Evolutionary conservation across 2,329 filamentous ascomycete species (phyloP), one percentile per base, ranked within the genome.

Genomic region (Exophiala phaeomuriformis): DNA sequence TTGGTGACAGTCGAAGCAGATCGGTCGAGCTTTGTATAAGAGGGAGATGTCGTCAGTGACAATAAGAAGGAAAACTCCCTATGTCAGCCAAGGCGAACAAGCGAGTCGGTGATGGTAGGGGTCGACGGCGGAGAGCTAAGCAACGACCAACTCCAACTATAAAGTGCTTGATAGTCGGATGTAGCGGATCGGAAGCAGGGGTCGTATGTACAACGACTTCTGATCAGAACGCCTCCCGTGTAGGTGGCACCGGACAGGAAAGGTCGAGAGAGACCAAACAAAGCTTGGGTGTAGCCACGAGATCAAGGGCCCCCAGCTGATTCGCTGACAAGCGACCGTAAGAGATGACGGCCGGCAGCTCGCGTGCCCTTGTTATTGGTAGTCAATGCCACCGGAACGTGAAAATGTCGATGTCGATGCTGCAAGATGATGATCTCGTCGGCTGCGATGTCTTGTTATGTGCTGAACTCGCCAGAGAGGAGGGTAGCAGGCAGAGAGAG

Each of bases 91-190:
- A 57, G 55, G 40, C 43, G 4, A 36, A 10, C 19, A 31, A 27
- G 28, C 44, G 43, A 51, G 49, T 53, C 50, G 44, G 27, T 12
- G 32, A 40, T 27, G 45, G 47, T 41, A 47, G 53, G 39, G 36
- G 12, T 27, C 29, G 29, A 30, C 35, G 32, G 45, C 45, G 19
- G 51, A 7, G 29, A 37, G 32, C 49, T 53, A 50, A 55, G 52
- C 52, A 54, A 45, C 52, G 48, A 27, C 36, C 33, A 40, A 12
- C 9, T 28, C 7, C 33, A 19, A 52, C 49, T 51, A 42, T 51
- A 55, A 56, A 57, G 49, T n/a, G 57, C 57, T 59, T 59, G 51
- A 42, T n/a, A 27, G 29, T 46, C 57, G 49, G 51, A 56, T 12
- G 9, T 47, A 30, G 35, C 57, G 54, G 54, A 55, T 52, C 45